Base-by-base conservation (phyloP, 78 protist species). In the Anaeramoeba ignava region DNA sequence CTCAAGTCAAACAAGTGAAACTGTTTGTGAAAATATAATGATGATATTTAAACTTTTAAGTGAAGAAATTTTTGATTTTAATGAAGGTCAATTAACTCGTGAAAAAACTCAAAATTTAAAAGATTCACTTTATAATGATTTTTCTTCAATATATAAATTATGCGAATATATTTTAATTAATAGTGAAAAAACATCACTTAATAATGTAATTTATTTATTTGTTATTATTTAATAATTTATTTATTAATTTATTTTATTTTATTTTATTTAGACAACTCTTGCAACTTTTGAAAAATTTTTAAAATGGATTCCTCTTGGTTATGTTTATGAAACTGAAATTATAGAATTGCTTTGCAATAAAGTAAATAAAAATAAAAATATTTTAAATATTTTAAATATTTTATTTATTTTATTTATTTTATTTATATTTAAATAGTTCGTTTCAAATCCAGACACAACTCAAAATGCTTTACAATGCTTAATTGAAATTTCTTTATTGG, bases 291-390 rank as follows among this genome's bases (percentile, higher is more conserved):
- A n/a, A n/a, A n/a, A n/a, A n/a, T n/a, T n/a, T n/a, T n/a, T n/a
- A n/a, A n/a, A n/a, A n/a, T 96, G 99, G 99, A 92, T 98, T 17
- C 99, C 99, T 33, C 39, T 94, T 40, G 98, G 95, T 33, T 96
- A 91, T 85, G 91, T 96, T 31, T 94, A 94, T 67, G 96, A 96
- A 83, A 91, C 97, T 0, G 34, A 86, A 78, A 41, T 93, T 2
- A 38, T 92, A 3, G 90, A 41, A 40, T 41, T 27, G 8, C 73
- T 54, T 54, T 54, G 36, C 17, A 54, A 54, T 27, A 54, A 54
- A 54, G 73, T 54, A 54, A 54, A n/a, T n/a, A n/a, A n/a, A n/a
- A n/a, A n/a, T n/a, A n/a, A n/a, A n/a, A n/a, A n/a, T n/a, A n/a
- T n/a, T n/a, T n/a, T n/a, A n/a, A n/a, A n/a, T n/a, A n/a, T n/a